Base-by-base conservation (phyloP, 2,329 filamentous ascomycete genomes). In the Keithomyces neogunnii region DNA sequence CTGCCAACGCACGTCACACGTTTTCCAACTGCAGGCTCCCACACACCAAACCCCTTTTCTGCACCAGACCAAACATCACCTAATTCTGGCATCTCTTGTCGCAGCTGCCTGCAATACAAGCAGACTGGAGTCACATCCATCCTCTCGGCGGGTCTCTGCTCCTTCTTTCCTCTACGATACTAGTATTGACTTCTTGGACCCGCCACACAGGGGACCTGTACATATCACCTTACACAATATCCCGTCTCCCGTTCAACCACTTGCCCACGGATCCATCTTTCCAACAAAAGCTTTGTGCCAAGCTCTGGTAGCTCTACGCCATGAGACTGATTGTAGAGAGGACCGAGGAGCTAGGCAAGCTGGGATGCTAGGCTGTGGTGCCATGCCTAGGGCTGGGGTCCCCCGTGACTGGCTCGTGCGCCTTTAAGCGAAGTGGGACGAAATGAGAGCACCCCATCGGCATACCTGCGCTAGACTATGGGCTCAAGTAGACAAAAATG, bases 361-460 rank as follows among this genome's bases (percentile, higher is more conserved):
- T 38, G 36, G 11, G 11, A 38, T 38, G 5, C n/a, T 38, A 38
- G 36, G 9, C 11, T 38, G 36, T 38, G 11, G 49, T 33, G 28
- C 9, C 44, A 38, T 40, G 28, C 42, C 36, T 29, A 36, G 31
- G 32, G 46, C 19, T 13, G 48, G 8, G 39, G 39, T 19, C 19
- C 40, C 19, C 40, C n/a, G 6, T 44, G 40, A 2, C 40, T 51
- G 55, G 51, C 53, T 57, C 52, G 54, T 55, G 56, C 54, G 48
- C 48, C 44, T 35, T 56, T 60, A 59, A 61, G 57, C 57, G 51
- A 48, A 35, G 57, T 61, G 58, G 60, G 59, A 44, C 54, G 56
- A 59, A 57, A 58, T 60, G 60, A 51, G 56, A 53, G 55, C 19
- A 19, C 48, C 53, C 49, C 53, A 49, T 50, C 44, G 40, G 55